Evolutionary conservation across 2,329 filamentous ascomycete genomes (phyloP).

Genomic region (Fusarium nygamai): DNA sequence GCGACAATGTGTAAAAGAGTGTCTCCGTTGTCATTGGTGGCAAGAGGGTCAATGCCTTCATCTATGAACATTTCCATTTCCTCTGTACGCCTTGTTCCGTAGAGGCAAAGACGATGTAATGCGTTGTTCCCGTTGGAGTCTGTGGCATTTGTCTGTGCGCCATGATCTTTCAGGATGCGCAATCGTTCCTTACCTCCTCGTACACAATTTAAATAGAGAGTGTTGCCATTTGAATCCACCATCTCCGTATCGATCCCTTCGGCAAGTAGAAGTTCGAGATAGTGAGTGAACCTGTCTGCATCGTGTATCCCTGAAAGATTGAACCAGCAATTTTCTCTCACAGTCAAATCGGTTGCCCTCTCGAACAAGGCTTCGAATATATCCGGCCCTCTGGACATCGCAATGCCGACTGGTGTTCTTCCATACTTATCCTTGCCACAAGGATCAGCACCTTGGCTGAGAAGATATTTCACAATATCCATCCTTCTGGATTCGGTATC

Average conservation of each 20-base stretch:
- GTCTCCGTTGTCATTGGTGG: conserved; percentile 18
- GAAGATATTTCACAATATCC: conserved; percentile 19
- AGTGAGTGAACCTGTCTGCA: not conserved
- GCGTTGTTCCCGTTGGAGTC: conserved; percentile 27
- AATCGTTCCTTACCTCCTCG: not conserved
- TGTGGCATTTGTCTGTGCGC: conserved; percentile 2
- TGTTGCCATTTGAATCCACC: not conserved
- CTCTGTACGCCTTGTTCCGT: fast-evolving
- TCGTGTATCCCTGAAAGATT: not conserved
- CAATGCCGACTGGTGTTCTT: not conserved
- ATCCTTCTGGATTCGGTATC: not conserved
- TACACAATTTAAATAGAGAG: conserved; percentile 27
- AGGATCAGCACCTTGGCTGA: conserved; percentile 28
- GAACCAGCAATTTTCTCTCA: conserved; percentile 23
- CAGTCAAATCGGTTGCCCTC: not conserved
- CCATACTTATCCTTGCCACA: not conserved
- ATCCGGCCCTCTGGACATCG: not conserved
- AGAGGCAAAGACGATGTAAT: not conserved
- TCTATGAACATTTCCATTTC: not conserved
- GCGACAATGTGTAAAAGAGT: conserved; percentile 28
- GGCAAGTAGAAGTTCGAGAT: conserved; percentile 17
- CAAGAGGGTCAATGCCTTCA: conserved; percentile 20
- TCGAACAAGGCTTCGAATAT: conserved; percentile 19
- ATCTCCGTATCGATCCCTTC: conserved; percentile 25
- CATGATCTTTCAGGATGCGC: not conserved